Evolutionary conservation across 2,329 filamentous ascomycete species (phyloP).

Genomic region (Calonectria fujianensis): DNA sequence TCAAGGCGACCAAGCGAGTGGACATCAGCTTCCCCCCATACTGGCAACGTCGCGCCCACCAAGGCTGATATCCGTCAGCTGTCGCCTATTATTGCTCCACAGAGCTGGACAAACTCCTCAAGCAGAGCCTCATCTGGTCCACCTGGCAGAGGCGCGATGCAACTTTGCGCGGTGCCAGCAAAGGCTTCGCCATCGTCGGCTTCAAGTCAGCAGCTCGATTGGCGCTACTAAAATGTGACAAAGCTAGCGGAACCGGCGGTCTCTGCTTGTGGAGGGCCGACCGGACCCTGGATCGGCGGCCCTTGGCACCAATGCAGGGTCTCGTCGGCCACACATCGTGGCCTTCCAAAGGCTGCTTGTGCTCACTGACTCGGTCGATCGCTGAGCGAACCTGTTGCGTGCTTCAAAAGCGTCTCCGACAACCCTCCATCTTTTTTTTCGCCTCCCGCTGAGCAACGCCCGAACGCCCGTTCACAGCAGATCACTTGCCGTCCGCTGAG

Average conservation of each 20-base stretch:
- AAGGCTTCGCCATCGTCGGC: background rate
- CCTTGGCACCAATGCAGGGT: conserved; percentile 29
- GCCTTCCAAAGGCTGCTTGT: conserved; percentile 3
- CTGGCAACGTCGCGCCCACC: background rate
- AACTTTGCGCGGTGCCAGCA: background rate
- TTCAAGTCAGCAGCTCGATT: conserved; percentile 3
- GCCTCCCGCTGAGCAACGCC: conserved; percentile 6
- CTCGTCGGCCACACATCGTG: conserved; percentile 26
- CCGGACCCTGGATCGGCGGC: conserved; percentile 38
- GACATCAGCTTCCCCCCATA: background rate
- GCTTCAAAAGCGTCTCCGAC: background rate
- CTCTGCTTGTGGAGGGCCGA: background rate
- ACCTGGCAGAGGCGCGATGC: background rate
- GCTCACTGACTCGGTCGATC: conserved; percentile 29
- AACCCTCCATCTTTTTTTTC: conserved; percentile 12
- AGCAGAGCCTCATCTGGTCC: conserved; percentile 1
- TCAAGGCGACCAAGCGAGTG: conserved; percentile 17
- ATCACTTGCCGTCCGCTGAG: background rate
- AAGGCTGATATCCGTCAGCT: conserved; percentile 1
- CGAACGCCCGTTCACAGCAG: background rate
- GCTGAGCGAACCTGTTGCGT: conserved; percentile 2
- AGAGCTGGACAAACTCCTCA: background rate
- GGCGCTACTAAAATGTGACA: conserved; percentile 26
- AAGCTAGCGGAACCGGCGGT: conserved; percentile 7
- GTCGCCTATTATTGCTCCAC: conserved; percentile 15